Conservation (phyloP, 1,139 yeast species). For the Protomyces pachydermus region DNA sequence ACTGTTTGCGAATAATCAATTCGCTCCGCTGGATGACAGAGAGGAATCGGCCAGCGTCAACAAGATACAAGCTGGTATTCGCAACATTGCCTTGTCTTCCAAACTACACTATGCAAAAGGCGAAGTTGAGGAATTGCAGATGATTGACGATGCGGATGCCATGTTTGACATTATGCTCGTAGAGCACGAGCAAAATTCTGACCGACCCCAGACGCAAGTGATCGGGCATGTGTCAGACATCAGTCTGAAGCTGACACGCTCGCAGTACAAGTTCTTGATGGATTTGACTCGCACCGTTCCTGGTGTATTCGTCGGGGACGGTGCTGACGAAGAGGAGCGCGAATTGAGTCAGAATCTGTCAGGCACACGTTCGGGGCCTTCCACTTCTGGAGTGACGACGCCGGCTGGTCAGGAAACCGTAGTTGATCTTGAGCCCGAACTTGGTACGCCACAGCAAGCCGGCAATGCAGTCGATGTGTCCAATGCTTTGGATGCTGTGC, state of each 20-base stretch:
- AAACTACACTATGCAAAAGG: conserved; percentile 50
- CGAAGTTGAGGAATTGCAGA: conserved; percentile 52
- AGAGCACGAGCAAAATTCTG: conserved; percentile 42
- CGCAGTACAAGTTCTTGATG: conserved; percentile 61
- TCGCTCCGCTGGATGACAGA: conserved; percentile 39
- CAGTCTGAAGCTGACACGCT: conserved; percentile 65
- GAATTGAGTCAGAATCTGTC: conserved; percentile 21
- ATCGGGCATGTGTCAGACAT: conserved; percentile 63
- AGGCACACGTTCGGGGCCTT: background rate
- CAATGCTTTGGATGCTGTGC: conserved; percentile 48
- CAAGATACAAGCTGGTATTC: conserved; percentile 59
- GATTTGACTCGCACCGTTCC: conserved; percentile 56
- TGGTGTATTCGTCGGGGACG: conserved; percentile 44
- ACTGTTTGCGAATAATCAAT: conserved; percentile 62
- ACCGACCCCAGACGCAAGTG: conserved; percentile 52
- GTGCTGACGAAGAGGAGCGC: conserved; percentile 49
- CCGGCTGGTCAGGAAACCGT: background rate
- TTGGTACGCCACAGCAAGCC: background rate
- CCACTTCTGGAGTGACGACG: background rate
- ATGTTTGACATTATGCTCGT: conserved; percentile 56
- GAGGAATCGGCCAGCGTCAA: conserved; percentile 43
- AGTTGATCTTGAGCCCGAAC: background rate
- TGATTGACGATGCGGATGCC: conserved; percentile 67
- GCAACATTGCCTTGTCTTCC: conserved; percentile 64
- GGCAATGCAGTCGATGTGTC: background rate